Conservation (phyloP, 2,329 filamentous ascomycete genomes). For the Penicillium sp. region DNA sequence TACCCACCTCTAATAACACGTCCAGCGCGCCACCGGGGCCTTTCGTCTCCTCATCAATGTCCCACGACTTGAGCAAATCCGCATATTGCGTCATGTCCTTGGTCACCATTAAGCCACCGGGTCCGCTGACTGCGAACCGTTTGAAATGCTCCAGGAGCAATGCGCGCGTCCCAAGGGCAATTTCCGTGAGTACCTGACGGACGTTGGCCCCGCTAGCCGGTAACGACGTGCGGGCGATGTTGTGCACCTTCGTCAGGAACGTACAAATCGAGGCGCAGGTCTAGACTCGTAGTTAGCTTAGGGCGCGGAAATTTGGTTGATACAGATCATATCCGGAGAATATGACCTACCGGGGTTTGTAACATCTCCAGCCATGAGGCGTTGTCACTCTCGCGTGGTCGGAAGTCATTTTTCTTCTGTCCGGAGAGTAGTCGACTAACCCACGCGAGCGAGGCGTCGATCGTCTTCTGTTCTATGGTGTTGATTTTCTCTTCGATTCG, state of each 20-base stretch:
- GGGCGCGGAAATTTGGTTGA: background rate
- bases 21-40: conserved; percentile 63
- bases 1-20: conserved; percentile 87
- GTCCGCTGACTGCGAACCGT: conserved; percentile 87
- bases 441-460: conserved; percentile 75
- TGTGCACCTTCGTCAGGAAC: conserved; percentile 70
- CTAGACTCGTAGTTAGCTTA: conserved; percentile 16
- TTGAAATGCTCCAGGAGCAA: conserved; percentile 91
- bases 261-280: conserved; percentile 79
- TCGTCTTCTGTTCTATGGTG: conserved; percentile 64
- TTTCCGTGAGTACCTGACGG: conserved; percentile 75
- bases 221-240: conserved; percentile 64
- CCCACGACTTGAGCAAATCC: conserved; percentile 79
- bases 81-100: conserved; percentile 96
- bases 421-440: conserved; percentile 67
- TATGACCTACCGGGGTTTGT: conserved; percentile 62
- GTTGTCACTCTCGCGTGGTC: conserved; percentile 73
- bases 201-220: conserved; percentile 67
- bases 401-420: conserved; percentile 87
- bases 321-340: background rate
- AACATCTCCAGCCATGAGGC: conserved; percentile 64
- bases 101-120: conserved; percentile 89
- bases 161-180: conserved; percentile 73
- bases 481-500: conserved; percentile 83
- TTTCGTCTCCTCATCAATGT: conserved; percentile 62